Evolutionary conservation across 2,329 filamentous ascomycete genomes (phyloP), one percentile per base, ranked within the genome.

Genomic region (Blumeria graminis): DNA sequence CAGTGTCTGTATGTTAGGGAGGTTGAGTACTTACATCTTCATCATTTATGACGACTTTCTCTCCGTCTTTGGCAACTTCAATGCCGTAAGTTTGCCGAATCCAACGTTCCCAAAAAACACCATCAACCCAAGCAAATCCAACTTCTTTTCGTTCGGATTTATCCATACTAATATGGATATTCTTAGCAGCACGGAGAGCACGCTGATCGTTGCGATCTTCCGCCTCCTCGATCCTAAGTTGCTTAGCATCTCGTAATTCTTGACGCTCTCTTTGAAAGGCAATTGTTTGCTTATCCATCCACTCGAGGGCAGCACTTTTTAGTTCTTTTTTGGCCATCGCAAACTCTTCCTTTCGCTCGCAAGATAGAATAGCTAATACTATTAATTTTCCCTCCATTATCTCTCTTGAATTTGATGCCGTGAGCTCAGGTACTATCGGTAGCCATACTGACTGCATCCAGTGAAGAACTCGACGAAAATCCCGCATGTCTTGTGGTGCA

Each of bases 371-470:
- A 16, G 85, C 92, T 14, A 98, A 77, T 1, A 96, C 90, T n/a
- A 96, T 90, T 57, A 92, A 79, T 71, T 89, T 94, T 65, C 86
- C 83, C 63, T 89, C 81, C 88, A 98, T 95, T 62, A 98, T 86
- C 68, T 98, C 89, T 57, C 82, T 80, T 0, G 93, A 88, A 65
- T 98, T 98, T 6, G 83, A 80, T 4, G 87, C 86, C 0, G 86
- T 94, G 56, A 98, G 74, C 68, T 98, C 92, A 0, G 92, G 90
- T 10, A 98, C 87, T 57, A 98, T 86, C 0, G 92, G 92, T 16
- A 95, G 75, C 92, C 93, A 98, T 14, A 94, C 88, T 1, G 82
- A 86, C 67, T 85, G 84, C 89, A 98, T 96, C 92, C 92, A 98
- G 57, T 76, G 76, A 16, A 94, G 73, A 10, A 98, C 78, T 62